Conservation (phyloP, 371 early-diverging fungal genomes). For the Actinomortierella wolfii region DNA sequence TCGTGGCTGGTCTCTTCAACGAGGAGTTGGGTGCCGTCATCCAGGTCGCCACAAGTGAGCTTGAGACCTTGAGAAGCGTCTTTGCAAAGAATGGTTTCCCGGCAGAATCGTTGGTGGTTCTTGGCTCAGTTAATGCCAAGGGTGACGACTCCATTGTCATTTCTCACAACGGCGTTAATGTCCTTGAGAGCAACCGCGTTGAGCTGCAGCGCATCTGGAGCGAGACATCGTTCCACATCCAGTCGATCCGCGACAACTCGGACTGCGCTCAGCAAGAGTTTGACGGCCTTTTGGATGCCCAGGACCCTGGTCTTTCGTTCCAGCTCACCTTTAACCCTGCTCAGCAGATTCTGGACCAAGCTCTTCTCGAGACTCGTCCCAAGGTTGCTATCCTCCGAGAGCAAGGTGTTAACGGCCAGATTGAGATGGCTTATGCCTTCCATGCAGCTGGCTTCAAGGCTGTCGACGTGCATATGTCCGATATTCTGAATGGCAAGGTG, state of each 20-base stretch:
- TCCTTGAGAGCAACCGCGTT: constrained; percentile 60
- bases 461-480: constrained; percentile 97
- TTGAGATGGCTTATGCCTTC: constrained; percentile 95
- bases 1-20: constrained; percentile 79
- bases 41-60: constrained; percentile 72
- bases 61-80: constrained; percentile 58
- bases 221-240: constrained; percentile 91
- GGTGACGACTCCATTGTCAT: constrained; percentile 52
- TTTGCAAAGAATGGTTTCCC: constrained; percentile 64
- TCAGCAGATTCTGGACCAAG: constrained; percentile 46
- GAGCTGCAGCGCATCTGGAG: constrained; percentile 84
- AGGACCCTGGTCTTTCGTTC: constrained; percentile 80
- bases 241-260: constrained; percentile 89
- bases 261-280: constrained; percentile 85
- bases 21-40: constrained; percentile 97
- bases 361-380: constrained; percentile 56
- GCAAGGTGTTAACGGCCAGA: constrained; percentile 95
- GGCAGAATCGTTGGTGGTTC: constrained; percentile 55
- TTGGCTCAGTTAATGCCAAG: constrained; percentile 63
- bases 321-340: constrained; percentile 79
- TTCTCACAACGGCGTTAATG: constrained; percentile 44
- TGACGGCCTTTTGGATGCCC: constrained; percentile 64
- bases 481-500: constrained; percentile 78
- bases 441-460: constrained; percentile 88
- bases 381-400: constrained; percentile 94